phyloP scores from a whole-genome alignment of 176 grass and related monocot species.

The Pontederia crassipes region DNA sequence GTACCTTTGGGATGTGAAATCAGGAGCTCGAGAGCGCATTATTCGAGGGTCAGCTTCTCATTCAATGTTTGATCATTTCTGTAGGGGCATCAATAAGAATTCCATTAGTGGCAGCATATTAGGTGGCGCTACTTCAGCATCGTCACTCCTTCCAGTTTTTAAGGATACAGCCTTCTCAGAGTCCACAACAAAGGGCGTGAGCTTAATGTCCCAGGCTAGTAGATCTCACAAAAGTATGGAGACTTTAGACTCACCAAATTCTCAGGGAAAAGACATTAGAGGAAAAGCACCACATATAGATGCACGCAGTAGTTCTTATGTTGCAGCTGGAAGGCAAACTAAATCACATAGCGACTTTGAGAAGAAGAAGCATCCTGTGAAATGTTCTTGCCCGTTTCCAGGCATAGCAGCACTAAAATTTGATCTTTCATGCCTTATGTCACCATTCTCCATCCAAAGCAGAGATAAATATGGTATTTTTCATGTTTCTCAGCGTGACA shows the following conservation, averaged over 20 bases:
- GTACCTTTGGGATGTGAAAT: constrained; percentile 95
- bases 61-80: constrained; percentile 85
- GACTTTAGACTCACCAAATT: constrained; percentile 21
- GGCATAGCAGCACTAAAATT: constrained; percentile 83
- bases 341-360: constrained; percentile 23
- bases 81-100: constrained; percentile 77
- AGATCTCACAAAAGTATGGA: constrained; percentile 33
- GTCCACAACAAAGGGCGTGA: constrained; percentile 17
- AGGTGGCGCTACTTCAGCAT: constrained; percentile 85
- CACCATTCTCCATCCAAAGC: constrained; percentile 27
- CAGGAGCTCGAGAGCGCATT: constrained; percentile 64
- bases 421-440: constrained; percentile 83
- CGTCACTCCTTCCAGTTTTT: constrained; percentile 58
- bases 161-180: constrained; percentile 35
- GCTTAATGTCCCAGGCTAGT: constrained; percentile 16
- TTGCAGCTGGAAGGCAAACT: constrained; percentile 29
- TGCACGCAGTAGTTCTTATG: constrained; percentile 26
- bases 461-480: constrained; percentile 27
- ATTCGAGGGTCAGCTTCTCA: constrained; percentile 63
- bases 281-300: constrained; percentile 37
- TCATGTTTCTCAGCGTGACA: constrained; percentile 35
- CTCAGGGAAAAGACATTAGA: constrained; percentile 27
- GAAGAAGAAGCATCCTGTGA: constrained; percentile 61
- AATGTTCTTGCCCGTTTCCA: constrained; percentile 77
- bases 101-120: constrained; percentile 68